Evolutionary conservation across 495 filamentous ascomycete species (phyloP).

Genomic region (Glarea lozoyensis): DNA sequence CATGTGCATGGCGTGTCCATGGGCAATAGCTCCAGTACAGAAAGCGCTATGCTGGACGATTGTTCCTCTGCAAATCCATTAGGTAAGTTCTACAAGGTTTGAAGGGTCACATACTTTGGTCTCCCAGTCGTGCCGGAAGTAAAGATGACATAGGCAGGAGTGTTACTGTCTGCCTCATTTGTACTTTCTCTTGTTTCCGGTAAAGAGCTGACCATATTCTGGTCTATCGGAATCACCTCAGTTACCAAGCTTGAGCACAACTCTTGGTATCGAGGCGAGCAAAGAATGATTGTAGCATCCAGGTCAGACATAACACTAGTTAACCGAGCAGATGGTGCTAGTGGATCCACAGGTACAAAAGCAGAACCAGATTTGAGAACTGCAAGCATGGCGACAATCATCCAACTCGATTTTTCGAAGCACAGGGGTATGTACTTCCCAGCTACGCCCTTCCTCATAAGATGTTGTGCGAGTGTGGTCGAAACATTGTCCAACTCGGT

Average conservation of each 20-base stretch:
- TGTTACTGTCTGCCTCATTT: neutral
- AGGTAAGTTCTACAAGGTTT: neutral
- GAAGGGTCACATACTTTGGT: slow-evolving; percentile 32
- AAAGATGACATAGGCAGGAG: slow-evolving; percentile 36
- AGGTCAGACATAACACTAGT: slow-evolving; percentile 6
- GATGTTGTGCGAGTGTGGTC: neutral
- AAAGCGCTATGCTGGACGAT: slow-evolving; percentile 4
- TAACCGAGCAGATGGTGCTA: slow-evolving; percentile 16
- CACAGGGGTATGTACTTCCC: slow-evolving; percentile 13
- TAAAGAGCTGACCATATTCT: neutral
- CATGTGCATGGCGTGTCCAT: slow-evolving; percentile 11
- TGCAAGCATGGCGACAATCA: slow-evolving; percentile 31
- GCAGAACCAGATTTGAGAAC: slow-evolving; percentile 33
- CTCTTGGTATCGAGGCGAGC: slow-evolving; percentile 1
- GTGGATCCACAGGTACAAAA: slow-evolving; percentile 46
- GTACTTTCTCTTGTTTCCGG: neutral
- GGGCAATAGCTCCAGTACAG: slow-evolving; percentile 1
- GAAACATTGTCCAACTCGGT: slow-evolving; percentile 7
- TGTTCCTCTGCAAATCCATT: neutral
- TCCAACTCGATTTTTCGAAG: slow-evolving; percentile 36
- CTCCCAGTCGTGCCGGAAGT: slow-evolving; percentile 41
- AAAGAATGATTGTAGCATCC: slow-evolving; percentile 3
- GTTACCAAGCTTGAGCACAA: neutral
- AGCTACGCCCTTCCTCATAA: neutral
- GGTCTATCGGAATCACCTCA: neutral